These are phyloP conservation scores for Schizonepeta tenuifolia DNA, from an alignment of 257 asterid genomes.

Conservation along the genomic window DNA sequence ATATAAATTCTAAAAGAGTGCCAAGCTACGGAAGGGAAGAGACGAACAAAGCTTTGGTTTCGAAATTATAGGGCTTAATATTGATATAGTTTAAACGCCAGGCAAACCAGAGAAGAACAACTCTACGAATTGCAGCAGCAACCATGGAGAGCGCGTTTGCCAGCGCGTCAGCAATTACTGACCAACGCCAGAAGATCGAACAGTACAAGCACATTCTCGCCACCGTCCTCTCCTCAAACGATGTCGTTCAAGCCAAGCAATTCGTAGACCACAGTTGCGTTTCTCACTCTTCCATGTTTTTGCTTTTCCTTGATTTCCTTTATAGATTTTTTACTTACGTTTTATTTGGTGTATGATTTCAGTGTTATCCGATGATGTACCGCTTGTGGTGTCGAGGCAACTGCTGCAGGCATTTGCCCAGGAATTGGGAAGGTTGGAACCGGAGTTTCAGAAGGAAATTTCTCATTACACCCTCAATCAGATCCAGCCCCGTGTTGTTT, in stretches of 20 bases:
- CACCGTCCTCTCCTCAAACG: conserved; percentile 78
- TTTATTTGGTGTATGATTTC: conserved; percentile 8
- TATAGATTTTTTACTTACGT: neutral
- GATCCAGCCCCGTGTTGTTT: conserved; percentile 95
- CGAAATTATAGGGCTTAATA: too few relatives aligned
- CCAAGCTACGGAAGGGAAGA: too few relatives aligned
- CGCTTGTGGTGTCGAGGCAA: conserved; percentile 96
- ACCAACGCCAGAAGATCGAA: conserved; percentile 96
- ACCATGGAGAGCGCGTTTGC: conserved; percentile 88
- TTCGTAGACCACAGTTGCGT: conserved; percentile 86
- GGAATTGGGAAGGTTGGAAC: conserved; percentile 83
- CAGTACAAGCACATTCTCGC: conserved; percentile 90
- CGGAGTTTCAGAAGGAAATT: conserved; percentile 88
- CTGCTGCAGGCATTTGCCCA: conserved; percentile 91
- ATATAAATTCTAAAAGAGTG: too few relatives aligned
- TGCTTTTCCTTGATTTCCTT: neutral
- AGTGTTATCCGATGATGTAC: conserved; percentile 91
- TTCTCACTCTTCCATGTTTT: neutral
- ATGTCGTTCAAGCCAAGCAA: conserved; percentile 66
- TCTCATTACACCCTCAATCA: conserved; percentile 89
- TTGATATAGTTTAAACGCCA: neutral
- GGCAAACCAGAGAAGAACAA: neutral
- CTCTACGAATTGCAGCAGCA: conserved; percentile 1
- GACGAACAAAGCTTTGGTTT: too few relatives aligned
- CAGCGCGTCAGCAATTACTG: conserved; percentile 83